Percentiles rank a stretch among this genome's conserved stretches.
phyloP scores from a whole-genome alignment of 257 asterid species.

The Nicotiana knightiana region DNA sequence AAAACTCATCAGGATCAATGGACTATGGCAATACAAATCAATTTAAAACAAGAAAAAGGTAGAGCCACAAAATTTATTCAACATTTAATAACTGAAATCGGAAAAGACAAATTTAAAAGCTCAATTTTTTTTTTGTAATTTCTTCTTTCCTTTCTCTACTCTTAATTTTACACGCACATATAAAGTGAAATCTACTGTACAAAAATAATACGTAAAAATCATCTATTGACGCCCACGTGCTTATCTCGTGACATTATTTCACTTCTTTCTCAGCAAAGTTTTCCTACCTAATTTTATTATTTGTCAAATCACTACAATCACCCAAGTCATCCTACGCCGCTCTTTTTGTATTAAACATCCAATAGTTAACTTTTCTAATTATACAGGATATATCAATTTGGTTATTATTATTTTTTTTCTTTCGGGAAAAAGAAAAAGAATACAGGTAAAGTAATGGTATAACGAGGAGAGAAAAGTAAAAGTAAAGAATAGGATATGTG shows the following conservation, averaged over 20 bases:
- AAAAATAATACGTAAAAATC: background rate
- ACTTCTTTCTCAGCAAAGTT: slow-evolving; percentile 39
- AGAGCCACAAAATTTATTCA: background rate
- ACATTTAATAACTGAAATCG: background rate
- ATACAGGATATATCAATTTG: background rate
- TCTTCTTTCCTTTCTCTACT: background rate
- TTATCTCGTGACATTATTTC: slow-evolving; percentile 49
- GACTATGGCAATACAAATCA: background rate
- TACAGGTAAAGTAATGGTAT: slow-evolving; percentile 15
- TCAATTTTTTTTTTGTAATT: slow-evolving; percentile 13
- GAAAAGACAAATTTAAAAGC: slow-evolving; percentile 12
- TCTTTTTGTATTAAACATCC: slow-evolving; percentile 13
- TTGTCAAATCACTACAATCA: slow-evolving; percentile 22
- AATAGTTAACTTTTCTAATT: background rate
- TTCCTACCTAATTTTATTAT: slow-evolving; percentile 21
- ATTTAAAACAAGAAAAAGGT: background rate
- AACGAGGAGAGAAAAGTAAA: slow-evolving; percentile 10
- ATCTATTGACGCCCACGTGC: slow-evolving; percentile 43
- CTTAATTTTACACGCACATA: background rate
- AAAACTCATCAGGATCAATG: slow-evolving; percentile 20
- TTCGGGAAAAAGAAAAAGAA: background rate
- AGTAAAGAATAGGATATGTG: slow-evolving; percentile 17
- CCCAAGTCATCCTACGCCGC: slow-evolving; percentile 33
- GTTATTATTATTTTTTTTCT: background rate
- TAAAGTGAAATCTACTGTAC: background rate